Conservation (phyloP, 345 rosid genomes). For the Syzygium jambos region DNA sequence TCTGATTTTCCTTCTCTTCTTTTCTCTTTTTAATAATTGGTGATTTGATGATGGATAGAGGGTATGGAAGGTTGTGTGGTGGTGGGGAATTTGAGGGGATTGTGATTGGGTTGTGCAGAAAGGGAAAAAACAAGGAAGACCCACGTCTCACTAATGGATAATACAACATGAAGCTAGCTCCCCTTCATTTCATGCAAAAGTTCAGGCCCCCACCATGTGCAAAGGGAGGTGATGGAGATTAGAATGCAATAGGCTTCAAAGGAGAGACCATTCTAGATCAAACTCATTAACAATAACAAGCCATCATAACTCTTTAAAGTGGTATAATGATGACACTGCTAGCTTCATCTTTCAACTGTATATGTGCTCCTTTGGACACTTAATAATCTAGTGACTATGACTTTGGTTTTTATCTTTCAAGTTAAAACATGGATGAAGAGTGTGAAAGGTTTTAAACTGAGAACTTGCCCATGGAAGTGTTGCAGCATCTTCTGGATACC, state of each 20-base stretch:
- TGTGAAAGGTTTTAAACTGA: background rate
- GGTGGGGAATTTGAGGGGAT: background rate
- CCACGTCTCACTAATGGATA: background rate
- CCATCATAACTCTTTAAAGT: background rate
- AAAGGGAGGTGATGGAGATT: background rate
- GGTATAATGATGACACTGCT: background rate
- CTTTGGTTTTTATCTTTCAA: background rate
- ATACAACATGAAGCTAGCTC: background rate
- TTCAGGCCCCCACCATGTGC: constrained; percentile 24
- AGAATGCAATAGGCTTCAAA: background rate
- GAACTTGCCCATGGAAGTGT: background rate
- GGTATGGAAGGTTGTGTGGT: background rate
- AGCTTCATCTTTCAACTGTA: background rate
- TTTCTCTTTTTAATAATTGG: background rate
- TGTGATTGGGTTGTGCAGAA: background rate
- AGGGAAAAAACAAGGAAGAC: background rate
- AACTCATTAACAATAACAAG: background rate
- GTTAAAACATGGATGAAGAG: background rate
- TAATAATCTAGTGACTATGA: background rate
- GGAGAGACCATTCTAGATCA: background rate
- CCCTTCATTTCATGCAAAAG: constrained; percentile 1
- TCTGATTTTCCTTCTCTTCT: background rate
- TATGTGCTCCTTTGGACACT: background rate
- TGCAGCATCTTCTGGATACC: background rate
- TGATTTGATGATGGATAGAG: background rate